Evolutionary conservation across 352 stramenopile genomes (phyloP), one percentile per base, ranked within the genome.

Genomic region (Globisporangium okanoganense): DNA sequence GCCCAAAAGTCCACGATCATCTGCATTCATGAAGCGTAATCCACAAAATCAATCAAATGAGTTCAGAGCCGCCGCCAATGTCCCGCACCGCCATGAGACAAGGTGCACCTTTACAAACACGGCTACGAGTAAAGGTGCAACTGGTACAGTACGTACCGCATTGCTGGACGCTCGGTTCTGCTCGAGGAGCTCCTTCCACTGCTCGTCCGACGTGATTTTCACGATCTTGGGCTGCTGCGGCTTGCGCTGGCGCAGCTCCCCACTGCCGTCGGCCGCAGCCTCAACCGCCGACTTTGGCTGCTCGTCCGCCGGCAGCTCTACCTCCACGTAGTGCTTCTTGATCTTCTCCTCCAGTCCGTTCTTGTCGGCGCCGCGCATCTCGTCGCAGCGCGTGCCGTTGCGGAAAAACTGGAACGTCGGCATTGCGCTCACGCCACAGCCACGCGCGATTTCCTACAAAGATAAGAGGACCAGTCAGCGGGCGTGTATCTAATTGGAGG

Each of bases 321-420:
- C 83, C 61, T 92, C 80, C n/a, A 88, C 72, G 56, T 90, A 88
- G 70, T 90, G 73, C 57, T 88, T 85, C 69, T 88, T 75, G 31
- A 95, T 77, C n/a, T 67, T 66, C 31, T 62, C 48, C 58, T 93
- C 80, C 9, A 95, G 67, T 3, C 45, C 67, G 24, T 68, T 79
- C 48, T 76, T 80, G 65, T 96, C 81, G 10, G 94, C 94, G 9
- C 94, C 94, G 6, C 78, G 76, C 50, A 97, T 65, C 67, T 98
- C 88, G 57, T 97, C 87, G 31, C 93, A 87, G 71, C 94, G 97
- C 31, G 68, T 76, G 45, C 89, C 90, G 52, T 84, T 85, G 67
- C 96, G 94, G 70, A 88, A 98, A 66, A 98, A 93, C 61, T 98
- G 89, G 73, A 98, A 98, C n/a, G 95, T 98, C 7, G 95, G 95